phyloP scores from a whole-genome alignment of 2,329 filamentous ascomycete genomes.

The Aspergillus alliaceus region DNA sequence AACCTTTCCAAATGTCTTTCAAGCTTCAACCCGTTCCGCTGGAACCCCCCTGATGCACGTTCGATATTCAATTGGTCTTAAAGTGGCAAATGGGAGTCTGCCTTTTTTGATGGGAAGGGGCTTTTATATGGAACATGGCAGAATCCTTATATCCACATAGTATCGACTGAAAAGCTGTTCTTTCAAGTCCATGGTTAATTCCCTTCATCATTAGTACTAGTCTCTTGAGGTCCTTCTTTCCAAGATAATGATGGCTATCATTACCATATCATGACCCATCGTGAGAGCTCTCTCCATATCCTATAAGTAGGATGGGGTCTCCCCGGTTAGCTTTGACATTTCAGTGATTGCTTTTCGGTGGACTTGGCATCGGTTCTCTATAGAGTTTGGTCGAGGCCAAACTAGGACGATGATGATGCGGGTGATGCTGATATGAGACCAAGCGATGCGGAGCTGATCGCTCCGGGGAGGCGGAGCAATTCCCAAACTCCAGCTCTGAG shows the following conservation, averaged over 20 bases:
- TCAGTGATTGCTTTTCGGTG: not conserved
- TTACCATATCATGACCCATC: not conserved
- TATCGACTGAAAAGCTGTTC: not conserved
- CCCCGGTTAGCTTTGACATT: too few species aligned
- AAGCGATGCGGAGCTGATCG: not conserved
- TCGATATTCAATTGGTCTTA: not conserved
- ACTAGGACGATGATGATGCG: not conserved
- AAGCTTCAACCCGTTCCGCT: not conserved
- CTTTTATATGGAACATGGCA: not conserved
- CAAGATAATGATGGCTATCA: too few species aligned
- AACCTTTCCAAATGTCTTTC: not conserved
- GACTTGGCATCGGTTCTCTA: not conserved
- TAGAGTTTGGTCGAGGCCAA: not conserved
- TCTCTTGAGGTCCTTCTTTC: not conserved
- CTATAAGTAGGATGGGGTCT: too few species aligned
- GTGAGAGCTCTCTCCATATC: not conserved
- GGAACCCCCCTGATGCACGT: not conserved
- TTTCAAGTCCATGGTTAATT: too few species aligned
- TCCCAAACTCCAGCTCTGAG: not conserved
- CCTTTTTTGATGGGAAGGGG: not conserved
- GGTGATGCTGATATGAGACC: not conserved
- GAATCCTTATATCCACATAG: not conserved
- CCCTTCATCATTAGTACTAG: not conserved
- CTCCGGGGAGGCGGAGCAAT: not conserved
- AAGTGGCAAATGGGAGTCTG: not conserved